Evolutionary conservation across 1,284 basidiomycete species (phyloP).

Genomic region (Mycena sp.): DNA sequence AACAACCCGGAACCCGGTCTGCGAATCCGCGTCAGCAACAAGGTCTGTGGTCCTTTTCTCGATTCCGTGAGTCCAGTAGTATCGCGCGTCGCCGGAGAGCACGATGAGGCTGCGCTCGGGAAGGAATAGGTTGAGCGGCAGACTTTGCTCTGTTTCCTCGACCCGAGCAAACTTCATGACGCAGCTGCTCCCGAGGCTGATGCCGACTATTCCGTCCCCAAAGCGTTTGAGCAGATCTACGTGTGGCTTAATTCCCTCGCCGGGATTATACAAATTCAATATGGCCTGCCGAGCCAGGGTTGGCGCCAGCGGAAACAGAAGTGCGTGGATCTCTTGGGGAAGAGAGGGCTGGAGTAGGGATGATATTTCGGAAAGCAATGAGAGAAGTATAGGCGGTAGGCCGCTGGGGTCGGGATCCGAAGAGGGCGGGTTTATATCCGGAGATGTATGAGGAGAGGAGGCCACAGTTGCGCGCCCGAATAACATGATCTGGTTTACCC

Average conservation of each 20-base stretch:
- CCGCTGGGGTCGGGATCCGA: too few relatives aligned
- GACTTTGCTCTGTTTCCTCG: constrained; percentile 14
- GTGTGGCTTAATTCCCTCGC: constrained; percentile 83
- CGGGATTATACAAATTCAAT: constrained; percentile 80
- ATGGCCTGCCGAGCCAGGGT: constrained; percentile 77
- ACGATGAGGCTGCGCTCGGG: constrained; percentile 75
- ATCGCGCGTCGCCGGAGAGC: constrained; percentile 78
- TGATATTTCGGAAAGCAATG: constrained; percentile 63
- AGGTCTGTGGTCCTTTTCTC: constrained; percentile 59
- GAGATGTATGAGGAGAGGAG: too few relatives aligned
- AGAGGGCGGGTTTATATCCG: not conserved
- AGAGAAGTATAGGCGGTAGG: constrained; percentile 29
- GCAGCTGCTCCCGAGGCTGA: constrained; percentile 77
- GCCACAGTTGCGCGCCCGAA: constrained; percentile 66
- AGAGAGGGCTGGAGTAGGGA: constrained; percentile 57
- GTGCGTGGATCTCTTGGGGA: constrained; percentile 54
- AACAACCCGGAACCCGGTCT: constrained; percentile 31
- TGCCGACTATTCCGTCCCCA: constrained; percentile 82
- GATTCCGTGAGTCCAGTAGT: constrained; percentile 75
- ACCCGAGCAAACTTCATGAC: constrained; percentile 70
- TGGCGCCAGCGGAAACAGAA: constrained; percentile 61
- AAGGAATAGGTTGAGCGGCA: constrained; percentile 63
- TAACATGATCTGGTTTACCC: constrained; percentile 80
- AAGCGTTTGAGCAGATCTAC: constrained; percentile 81
- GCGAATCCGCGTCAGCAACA: constrained; percentile 44